Base-by-base conservation (phyloP, 1,284 basidiomycete species). In the Cryptococcus sp. region DNA sequence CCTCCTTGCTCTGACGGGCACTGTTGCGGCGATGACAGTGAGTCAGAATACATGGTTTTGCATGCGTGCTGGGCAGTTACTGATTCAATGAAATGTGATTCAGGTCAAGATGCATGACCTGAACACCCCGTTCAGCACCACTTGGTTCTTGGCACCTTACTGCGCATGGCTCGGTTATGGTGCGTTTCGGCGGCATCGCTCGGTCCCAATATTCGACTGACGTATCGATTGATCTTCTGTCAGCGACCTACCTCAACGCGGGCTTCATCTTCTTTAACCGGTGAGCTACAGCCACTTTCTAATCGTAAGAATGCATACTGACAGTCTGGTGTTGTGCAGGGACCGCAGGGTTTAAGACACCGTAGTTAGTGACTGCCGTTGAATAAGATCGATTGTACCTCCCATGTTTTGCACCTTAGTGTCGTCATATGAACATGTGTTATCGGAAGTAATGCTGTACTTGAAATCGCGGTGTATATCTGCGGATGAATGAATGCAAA, bases 231-330 rank as follows among this genome's bases (percentile, higher is more conserved):
- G n/a, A n/a, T n/a, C n/a, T n/a, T n/a, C n/a, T n/a, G n/a, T n/a
- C 63, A 72, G 71, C 74, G 57, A 85, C 86, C 7, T 89, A 87
- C 76, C 79, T 90, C 55, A 88, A 87, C 72, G 85, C 78, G 28
- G 83, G 83, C 6, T 71, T 64, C 51, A 66, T 77, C 45, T 69
- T 64, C 57, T 57, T 71, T 52, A 70, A 75, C 69, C 61, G 69
- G 69, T 53, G 42, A 61, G 59, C 54, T 28, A n/a, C n/a, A n/a
- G 9, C 2, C 6, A 15, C 3, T 16, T 35, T 5, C n/a, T 9
- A 4, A 21, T n/a, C 20, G 11, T 4, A 20, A 51, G 35, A 28
- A 33, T 28, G 15, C 12, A 20, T 35, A 35, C 35, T 35, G 15
- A 48, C 16, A 28, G 5, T 51, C 18, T 24, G 42, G 23, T 9